A percentile compares a stretch with the other conserved stretches of the same genome.
phyloP scores from a whole-genome alignment of 2,329 filamentous ascomycete species.

The Nannizziopsis arthrosporioides region DNA sequence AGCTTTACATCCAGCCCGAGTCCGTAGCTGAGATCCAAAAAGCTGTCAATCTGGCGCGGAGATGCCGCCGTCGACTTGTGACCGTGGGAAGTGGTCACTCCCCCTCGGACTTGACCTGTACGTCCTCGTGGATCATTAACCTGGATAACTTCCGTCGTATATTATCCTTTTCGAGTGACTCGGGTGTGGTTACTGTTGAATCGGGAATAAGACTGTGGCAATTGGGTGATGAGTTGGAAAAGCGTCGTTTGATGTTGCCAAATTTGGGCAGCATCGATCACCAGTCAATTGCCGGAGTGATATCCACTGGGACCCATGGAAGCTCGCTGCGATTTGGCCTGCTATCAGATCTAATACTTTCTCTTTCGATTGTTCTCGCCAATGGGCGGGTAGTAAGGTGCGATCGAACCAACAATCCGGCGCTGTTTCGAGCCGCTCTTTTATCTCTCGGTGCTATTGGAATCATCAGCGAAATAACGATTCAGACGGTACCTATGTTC shows the following conservation, averaged over 20 bases:
- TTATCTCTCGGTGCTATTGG: slow-evolving; percentile 81
- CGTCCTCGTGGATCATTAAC: slow-evolving; percentile 88
- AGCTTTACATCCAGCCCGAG: slow-evolving; percentile 80
- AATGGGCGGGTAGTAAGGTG: slow-evolving; percentile 65
- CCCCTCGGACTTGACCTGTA: slow-evolving; percentile 82
- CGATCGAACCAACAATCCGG: slow-evolving; percentile 52
- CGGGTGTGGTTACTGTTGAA: slow-evolving; percentile 61
- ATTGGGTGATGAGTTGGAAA: slow-evolving; percentile 62
- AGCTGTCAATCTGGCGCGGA: slow-evolving; percentile 64
- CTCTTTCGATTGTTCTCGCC: slow-evolving; percentile 68
- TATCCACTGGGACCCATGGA: slow-evolving; percentile 87
- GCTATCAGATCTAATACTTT: slow-evolving; percentile 63
- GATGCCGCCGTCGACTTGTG: slow-evolving; percentile 68
- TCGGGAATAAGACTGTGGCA: slow-evolving; percentile 75
- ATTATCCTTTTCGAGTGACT: slow-evolving; percentile 55
- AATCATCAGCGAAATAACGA: slow-evolving; percentile 80
- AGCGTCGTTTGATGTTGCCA: slow-evolving; percentile 68
- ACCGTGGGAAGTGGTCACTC: slow-evolving; percentile 88
- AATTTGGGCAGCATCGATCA: slow-evolving; percentile 92
- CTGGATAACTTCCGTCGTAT: slow-evolving; percentile 71
- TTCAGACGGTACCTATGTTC: slow-evolving; percentile 67
- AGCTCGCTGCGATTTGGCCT: slow-evolving; percentile 75
- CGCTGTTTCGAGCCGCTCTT: slow-evolving; percentile 79
- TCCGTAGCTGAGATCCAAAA: slow-evolving; percentile 73
- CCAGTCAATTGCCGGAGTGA: slow-evolving; percentile 84